A percentile compares a stretch with the other conserved stretches of the same genome.
phyloP scores from a whole-genome alignment of 192 early-diverging fungal species.

The Chytriomyces sp. region DNA sequence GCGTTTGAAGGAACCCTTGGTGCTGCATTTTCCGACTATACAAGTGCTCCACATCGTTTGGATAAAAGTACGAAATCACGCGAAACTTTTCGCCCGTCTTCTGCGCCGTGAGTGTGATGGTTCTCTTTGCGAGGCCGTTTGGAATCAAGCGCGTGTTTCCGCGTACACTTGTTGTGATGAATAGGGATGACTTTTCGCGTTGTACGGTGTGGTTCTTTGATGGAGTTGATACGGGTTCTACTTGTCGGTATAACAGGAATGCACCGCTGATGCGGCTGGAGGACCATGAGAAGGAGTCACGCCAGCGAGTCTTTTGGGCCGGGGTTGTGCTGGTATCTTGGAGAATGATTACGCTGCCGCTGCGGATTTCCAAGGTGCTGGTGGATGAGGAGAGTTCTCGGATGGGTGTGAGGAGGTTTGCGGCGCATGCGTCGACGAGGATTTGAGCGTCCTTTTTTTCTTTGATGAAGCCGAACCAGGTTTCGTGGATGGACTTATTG shows the following conservation, averaged over 20 bases:
- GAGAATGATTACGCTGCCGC: slow-evolving; percentile 1
- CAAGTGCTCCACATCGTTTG: not conserved
- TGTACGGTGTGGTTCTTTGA: not conserved
- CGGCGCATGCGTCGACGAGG: slow-evolving; percentile 2
- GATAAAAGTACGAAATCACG: slow-evolving; percentile 8
- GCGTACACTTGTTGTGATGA: not conserved
- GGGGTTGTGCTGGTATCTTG: not conserved
- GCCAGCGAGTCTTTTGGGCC: not conserved
- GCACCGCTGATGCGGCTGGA: not conserved
- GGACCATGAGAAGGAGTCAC: not conserved
- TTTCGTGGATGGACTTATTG: not conserved
- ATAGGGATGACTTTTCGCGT: not conserved
- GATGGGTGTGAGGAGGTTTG: not conserved
- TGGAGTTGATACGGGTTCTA: not conserved
- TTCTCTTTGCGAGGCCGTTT: slow-evolving; percentile 6
- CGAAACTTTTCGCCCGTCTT: not conserved
- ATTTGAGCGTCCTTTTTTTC: not conserved
- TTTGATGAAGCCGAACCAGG: not conserved
- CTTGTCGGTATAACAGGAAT: slow-evolving; percentile 3
- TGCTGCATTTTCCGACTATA: not conserved
- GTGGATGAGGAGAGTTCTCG: not conserved
- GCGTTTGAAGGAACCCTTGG: not conserved
- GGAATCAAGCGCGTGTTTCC: not conserved
- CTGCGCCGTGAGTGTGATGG: not conserved
- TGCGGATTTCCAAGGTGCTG: not conserved